Evolutionary conservation across 495 filamentous ascomycete genomes (phyloP).

Genomic region (Penicillium ucsense): DNA sequence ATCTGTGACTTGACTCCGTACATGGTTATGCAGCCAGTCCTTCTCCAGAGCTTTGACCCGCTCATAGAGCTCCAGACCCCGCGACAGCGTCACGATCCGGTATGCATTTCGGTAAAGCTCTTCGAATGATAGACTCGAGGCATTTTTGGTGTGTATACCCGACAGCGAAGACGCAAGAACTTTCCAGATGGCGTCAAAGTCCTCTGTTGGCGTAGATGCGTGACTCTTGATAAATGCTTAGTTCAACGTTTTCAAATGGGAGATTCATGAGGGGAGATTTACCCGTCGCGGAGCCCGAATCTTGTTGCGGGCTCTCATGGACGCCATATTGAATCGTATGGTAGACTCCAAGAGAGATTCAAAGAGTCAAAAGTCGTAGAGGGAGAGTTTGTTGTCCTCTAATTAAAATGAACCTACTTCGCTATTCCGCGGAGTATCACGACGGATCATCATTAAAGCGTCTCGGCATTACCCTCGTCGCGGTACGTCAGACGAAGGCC

Average conservation of each 20-base stretch:
- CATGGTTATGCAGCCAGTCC: conserved; percentile 61
- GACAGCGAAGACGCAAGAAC: conserved; percentile 60
- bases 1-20: conserved; percentile 52
- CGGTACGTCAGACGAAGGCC: not conserved
- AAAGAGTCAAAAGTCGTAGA: not conserved
- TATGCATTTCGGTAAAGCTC: conserved; percentile 94
- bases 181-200: conserved; percentile 77
- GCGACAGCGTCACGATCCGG: conserved; percentile 81
- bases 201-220: conserved; percentile 43
- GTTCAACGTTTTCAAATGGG: not conserved
- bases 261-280: conserved; percentile 6
- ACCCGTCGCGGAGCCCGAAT: conserved; percentile 67
- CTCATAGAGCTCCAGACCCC: conserved; percentile 76
- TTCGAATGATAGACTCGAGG: conserved; percentile 85
- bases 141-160: conserved; percentile 89
- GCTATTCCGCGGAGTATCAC: conserved; percentile 15
- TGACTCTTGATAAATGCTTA: conserved; percentile 40
- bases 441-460: conserved; percentile 7
- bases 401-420: not conserved
- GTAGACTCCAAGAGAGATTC: not conserved
- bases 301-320: conserved; percentile 54
- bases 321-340: conserved; percentile 41
- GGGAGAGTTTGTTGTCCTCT: no score
- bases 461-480: not conserved
- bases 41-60: conserved; percentile 70